Evolutionary conservation across 441 rosid species (phyloP), one percentile per base, ranked within the genome.

Genomic region (Populus hybrid): DNA sequence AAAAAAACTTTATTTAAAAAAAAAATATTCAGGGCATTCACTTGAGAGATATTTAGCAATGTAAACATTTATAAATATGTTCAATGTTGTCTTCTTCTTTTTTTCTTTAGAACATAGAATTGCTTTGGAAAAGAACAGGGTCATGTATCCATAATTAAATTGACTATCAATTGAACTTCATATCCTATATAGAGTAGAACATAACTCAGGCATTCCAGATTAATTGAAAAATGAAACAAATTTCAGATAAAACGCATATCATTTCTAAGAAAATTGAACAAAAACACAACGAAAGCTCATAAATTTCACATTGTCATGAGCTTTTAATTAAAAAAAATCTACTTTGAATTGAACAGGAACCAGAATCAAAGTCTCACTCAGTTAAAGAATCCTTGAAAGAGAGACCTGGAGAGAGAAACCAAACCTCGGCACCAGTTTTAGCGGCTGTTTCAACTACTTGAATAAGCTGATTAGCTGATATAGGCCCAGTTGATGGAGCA

Each of bases 381-480:
- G 57, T 46, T 46, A 46, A 46, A 46, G 57, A 46, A 46, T 46
- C 57, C 57, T 46, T 46, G 57, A 6, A 65, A 34, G 36, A 69
- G 36, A 21, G 21, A 36, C 1, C n/a, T 30, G 11, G 28, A 30
- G 18, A 67, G 12, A 34, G 21, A 16, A 46, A 69, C 12, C 50
- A 71, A 75, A 95, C 99, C 98, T 89, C 88, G 6, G 99, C 97
- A 9, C 98, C 97, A 76, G 97, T 86, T 80, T 83, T 89, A 35
- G 98, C 98, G 65, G 98, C 94, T 70, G 88, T 77, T 83, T 93
- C 97, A 64, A 92, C 96, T 50, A 93, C 94, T 85, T 88, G 83
- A 68, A 92, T 86, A 82, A 91, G 98, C 73, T 85, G 89, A 61
- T 69, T 14, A 30, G 88, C 83, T 32, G 96, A 90, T 67, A 95